Evolutionary conservation across 805 yeast genomes (phyloP).

Genomic region (Metschnikowia anglica): DNA sequence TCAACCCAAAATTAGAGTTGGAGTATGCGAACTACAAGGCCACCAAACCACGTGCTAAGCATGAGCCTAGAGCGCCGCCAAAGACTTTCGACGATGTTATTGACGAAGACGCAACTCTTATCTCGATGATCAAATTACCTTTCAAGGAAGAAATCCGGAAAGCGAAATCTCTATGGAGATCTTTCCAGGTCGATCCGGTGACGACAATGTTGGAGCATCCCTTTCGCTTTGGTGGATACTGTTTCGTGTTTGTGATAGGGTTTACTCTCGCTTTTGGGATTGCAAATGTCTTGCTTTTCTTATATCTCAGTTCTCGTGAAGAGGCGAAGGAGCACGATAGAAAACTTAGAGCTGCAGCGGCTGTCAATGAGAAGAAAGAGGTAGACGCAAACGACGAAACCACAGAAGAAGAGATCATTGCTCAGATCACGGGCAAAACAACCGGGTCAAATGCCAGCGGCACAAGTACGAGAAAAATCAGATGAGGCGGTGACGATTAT

Average conservation of each 20-base stretch:
- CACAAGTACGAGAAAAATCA: constrained; percentile 6
- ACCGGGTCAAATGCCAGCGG: constrained; percentile 6
- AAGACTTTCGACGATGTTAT: constrained; percentile 37
- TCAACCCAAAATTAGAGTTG: constrained; percentile 49
- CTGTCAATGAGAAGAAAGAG: neutral
- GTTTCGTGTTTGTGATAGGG: constrained; percentile 39
- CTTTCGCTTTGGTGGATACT: constrained; percentile 48
- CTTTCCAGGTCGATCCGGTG: constrained; percentile 46
- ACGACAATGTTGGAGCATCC: constrained; percentile 47
- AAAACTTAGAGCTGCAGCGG: neutral
- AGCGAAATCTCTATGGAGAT: constrained; percentile 35
- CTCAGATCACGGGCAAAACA: constrained; percentile 11
- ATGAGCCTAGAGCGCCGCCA: constrained; percentile 48
- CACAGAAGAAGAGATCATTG: constrained; percentile 16
- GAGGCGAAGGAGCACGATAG: constrained; percentile 5
- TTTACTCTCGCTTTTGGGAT: constrained; percentile 45
- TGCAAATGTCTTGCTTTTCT: constrained; percentile 36
- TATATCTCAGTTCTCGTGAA: constrained; percentile 15
- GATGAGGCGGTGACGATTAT: neutral
- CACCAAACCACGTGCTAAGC: constrained; percentile 41
- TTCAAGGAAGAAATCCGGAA: constrained; percentile 21
- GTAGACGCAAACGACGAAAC: neutral
- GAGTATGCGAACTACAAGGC: constrained; percentile 47
- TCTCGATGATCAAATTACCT: constrained; percentile 1
- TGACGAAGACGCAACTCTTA: constrained; percentile 15